phyloP scores from a whole-genome alignment of 371 early-diverging fungal species.

The Basidiobolus meristosporus region DNA sequence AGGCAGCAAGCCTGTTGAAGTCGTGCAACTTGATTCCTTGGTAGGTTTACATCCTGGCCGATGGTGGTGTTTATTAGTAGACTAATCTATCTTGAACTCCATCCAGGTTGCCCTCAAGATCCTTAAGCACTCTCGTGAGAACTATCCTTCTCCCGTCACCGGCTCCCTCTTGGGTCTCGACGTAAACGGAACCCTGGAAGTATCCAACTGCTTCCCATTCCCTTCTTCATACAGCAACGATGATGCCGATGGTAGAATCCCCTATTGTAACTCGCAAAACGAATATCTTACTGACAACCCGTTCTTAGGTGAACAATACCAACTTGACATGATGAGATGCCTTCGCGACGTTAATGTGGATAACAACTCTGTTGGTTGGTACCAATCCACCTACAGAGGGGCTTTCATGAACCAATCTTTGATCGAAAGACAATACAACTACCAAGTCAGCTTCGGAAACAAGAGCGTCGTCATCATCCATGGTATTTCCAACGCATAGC shows the following conservation, averaged over 20 bases:
- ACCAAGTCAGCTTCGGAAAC: slow-evolving; percentile 65
- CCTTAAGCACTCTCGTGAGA: slow-evolving; percentile 84
- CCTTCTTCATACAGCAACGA: slow-evolving; percentile 25
- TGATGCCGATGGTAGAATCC: slow-evolving; percentile 5
- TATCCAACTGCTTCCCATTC: slow-evolving; percentile 81
- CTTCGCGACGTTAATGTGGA: slow-evolving; percentile 87
- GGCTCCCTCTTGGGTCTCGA: slow-evolving; percentile 82
- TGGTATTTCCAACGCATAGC: slow-evolving; percentile 9
- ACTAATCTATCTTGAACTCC: too few species aligned
- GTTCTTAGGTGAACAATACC: slow-evolving; percentile 50
- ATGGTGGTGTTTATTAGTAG: too few species aligned
- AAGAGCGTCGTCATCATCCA: slow-evolving; percentile 82
- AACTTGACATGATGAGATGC: slow-evolving; percentile 81
- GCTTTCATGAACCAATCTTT: slow-evolving; percentile 77
- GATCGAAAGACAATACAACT: slow-evolving; percentile 78
- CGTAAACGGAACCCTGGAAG: slow-evolving; percentile 63
- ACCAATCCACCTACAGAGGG: slow-evolving; percentile 74
- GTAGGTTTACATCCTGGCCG: too few species aligned
- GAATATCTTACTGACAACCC: neutral
- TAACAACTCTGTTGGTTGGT: slow-evolving; percentile 94
- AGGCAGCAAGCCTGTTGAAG: too few species aligned
- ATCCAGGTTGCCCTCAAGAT: slow-evolving; percentile 82
- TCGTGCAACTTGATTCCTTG: too few species aligned
- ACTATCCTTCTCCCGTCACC: slow-evolving; percentile 57
- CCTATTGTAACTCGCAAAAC: neutral